Conservation (phyloP, 2,329 filamentous ascomycete species). For the Zymoseptoria tritici region DNA sequence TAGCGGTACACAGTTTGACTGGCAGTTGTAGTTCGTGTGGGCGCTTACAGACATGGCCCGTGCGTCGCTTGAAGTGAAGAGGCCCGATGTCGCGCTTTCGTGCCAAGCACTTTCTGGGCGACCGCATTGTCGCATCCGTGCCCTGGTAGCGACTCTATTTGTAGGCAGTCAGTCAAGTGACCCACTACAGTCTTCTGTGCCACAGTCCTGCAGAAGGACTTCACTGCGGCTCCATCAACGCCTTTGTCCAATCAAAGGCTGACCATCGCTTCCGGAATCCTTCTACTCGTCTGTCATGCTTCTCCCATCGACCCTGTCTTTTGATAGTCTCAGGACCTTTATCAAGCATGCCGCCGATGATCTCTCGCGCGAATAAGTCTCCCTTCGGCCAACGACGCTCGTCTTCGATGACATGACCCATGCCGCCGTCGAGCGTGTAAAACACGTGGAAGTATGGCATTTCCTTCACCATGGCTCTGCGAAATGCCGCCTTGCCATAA, state of each 20-base stretch:
- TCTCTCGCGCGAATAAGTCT: slow-evolving; percentile 86
- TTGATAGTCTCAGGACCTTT: slow-evolving; percentile 74
- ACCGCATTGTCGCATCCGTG: neutral
- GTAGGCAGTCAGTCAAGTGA: neutral
- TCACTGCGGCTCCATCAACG: slow-evolving; percentile 44
- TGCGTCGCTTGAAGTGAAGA: neutral
- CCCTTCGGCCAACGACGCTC: slow-evolving; percentile 76
- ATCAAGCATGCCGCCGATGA: slow-evolving; percentile 88
- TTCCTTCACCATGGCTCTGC: slow-evolving; percentile 77
- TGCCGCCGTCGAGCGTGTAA: slow-evolving; percentile 85
- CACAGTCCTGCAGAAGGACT: neutral
- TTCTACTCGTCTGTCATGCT: slow-evolving; percentile 61
- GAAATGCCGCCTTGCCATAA: slow-evolving; percentile 72
- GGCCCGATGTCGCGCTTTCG: neutral
- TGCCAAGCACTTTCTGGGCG: neutral
- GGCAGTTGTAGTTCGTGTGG: slow-evolving; percentile 1
- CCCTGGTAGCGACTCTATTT: neutral
- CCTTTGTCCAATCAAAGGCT: slow-evolving; percentile 83
- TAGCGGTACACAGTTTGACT: slow-evolving; percentile 4
- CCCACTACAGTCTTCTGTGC: neutral
- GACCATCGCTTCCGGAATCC: slow-evolving; percentile 78
- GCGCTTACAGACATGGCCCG: slow-evolving; percentile 2
- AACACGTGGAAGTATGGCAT: slow-evolving; percentile 98
- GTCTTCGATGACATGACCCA: slow-evolving; percentile 91
- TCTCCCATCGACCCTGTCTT: slow-evolving; percentile 79